Conservation (phyloP, 1,284 basidiomycete genomes). For the Singerocomus inundabilis region DNA sequence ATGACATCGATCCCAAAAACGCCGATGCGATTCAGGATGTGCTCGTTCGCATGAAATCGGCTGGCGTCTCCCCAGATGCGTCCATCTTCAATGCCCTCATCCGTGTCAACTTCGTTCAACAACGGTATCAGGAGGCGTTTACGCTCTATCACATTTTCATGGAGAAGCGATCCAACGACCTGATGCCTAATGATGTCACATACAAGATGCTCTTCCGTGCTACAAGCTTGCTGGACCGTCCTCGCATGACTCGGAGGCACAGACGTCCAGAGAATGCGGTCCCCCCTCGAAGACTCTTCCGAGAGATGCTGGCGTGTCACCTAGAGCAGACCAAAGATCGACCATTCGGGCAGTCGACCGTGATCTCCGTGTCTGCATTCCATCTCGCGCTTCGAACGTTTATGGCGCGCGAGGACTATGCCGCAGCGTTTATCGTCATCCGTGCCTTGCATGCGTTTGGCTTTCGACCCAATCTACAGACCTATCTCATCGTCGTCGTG, state of each 20-base stretch:
- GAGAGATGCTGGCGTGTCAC: slow-evolving; percentile 43
- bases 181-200: slow-evolving; percentile 43
- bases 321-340: slow-evolving; percentile 23
- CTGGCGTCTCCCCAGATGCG: slow-evolving; percentile 38
- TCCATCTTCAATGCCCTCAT: slow-evolving; percentile 49
- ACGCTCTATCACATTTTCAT: slow-evolving; percentile 42
- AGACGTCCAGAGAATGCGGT: slow-evolving; percentile 27
- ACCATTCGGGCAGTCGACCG: slow-evolving; percentile 23
- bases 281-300: slow-evolving; percentile 44
- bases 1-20: slow-evolving; percentile 32
- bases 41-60: slow-evolving; percentile 40
- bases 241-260: slow-evolving; percentile 23
- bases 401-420: slow-evolving; percentile 44
- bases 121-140: slow-evolving; percentile 39
- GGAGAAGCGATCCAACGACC: slow-evolving; percentile 24
- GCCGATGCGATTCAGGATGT: slow-evolving; percentile 35
- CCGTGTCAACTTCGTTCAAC: slow-evolving; percentile 35
- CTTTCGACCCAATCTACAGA: slow-evolving; percentile 35
- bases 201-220: slow-evolving; percentile 47
- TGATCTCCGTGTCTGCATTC: slow-evolving; percentile 37
- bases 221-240: slow-evolving; percentile 26
- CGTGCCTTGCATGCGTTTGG: slow-evolving; percentile 33
- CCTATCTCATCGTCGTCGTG: slow-evolving; percentile 42
- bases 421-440: slow-evolving; percentile 43
- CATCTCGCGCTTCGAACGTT: slow-evolving; percentile 45